Evolutionary conservation across 148 eudicot species (phyloP).

Genomic region (Fagopyrum tataricum): DNA sequence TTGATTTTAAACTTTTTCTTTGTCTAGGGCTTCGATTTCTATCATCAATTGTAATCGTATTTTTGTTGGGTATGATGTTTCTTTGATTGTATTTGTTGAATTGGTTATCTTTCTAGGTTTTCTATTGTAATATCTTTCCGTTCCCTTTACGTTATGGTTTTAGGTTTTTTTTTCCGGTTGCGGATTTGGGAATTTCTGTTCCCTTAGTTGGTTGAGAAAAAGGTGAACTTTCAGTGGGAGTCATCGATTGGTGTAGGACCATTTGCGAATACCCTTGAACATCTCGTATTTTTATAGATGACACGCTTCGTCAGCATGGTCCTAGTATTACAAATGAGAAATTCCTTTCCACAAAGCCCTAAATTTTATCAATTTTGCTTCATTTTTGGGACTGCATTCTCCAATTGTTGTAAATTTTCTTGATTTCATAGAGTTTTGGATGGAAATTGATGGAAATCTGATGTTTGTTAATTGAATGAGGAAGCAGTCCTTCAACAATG

Average conservation of each 20-base stretch:
- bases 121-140: constrained; percentile 7
- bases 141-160: constrained; percentile 10
- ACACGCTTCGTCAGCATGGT: constrained; percentile 30
- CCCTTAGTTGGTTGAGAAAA: constrained; percentile 1
- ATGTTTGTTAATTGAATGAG: neutral
- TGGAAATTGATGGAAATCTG: neutral
- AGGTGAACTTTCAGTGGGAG: neutral
- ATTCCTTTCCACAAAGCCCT: neutral
- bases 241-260: constrained; percentile 8
- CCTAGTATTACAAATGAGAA: constrained; percentile 31
- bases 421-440: neutral
- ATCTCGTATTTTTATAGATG: constrained; percentile 28
- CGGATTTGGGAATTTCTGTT: neutral
- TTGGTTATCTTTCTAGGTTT: neutral
- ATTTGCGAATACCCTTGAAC: constrained; percentile 8
- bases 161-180: neutral
- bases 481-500: neutral
- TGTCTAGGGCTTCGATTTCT: constrained; percentile 2
- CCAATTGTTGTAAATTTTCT: neutral
- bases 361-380: neutral
- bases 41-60: neutral
- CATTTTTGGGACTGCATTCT: neutral
- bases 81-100: constrained; percentile 8
- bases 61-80: constrained; percentile 1
- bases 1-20: neutral